Evolutionary conservation across 148 eudicot species (phyloP), one percentile per base, ranked within the genome.

Genomic region (Persicaria tinctoria): DNA sequence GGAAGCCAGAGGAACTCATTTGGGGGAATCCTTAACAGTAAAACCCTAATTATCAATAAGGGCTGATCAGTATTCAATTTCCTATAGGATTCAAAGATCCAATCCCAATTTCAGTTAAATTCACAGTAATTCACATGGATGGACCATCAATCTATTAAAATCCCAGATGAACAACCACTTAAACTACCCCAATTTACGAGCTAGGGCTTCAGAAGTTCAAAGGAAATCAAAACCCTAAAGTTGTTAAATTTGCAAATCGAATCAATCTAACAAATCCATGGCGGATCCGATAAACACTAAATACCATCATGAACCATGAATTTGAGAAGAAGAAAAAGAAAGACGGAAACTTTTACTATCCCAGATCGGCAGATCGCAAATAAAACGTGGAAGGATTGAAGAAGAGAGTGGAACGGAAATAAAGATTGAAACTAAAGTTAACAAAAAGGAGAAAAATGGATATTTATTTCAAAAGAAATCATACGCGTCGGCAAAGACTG

Each of bases 1-100:
- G 78, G 81, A 93, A 93, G 45, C 88, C 89, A 76, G 88, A 79
- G 51, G 98, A 89, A 79, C 88, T 87, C 98, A 93, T 93, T 6
- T 8, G 10, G 18, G 8, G 7, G 12, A 50, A 50, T 9, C 9
- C 11, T 12, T 12, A 6, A 57, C 3, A n/a, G 8, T 7, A 44
- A 66, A 66, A 3, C 49, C 83, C 78, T 70, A 64, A 3, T 4
- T 32, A 32, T 32, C 41, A 32, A 32, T 32, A 32, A 32, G 41
- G 41, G 41, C 41, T 32, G 41, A 32, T 32, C 2, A 32, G 41
- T 32, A 32, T 32, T 23, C 64, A 8, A 70, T 76, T 68, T 64
- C 13, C 2, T 49, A 0, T 49, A 49, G 8, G 10, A 8, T 59
- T 59, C 38, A 59, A 20, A 59, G 3, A 6, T 20, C 64, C 63